Percentiles rank a stretch among this genome's conserved stretches.
Evolutionary conservation across 2,329 filamentous ascomycete genomes (phyloP).

Genomic region (Apiospora aurea): DNA sequence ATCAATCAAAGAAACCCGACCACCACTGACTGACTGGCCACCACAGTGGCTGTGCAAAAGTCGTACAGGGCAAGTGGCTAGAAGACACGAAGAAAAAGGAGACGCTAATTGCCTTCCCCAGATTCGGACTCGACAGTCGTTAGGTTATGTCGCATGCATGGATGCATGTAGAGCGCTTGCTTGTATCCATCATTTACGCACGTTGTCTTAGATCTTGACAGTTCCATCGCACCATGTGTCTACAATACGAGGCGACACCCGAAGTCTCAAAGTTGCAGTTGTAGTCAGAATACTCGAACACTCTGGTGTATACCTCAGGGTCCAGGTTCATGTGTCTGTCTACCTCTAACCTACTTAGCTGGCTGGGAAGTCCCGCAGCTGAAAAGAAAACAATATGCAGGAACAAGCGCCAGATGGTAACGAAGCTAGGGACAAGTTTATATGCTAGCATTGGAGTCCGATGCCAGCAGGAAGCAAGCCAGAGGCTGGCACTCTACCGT

Average conservation of each 20-base stretch:
- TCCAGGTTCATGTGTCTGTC: not conserved
- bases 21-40: not conserved
- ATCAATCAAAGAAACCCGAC: not conserved
- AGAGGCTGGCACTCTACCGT: not conserved
- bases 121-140: not conserved
- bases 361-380: not conserved
- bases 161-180: not conserved
- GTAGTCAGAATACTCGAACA: not conserved
- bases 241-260: not conserved
- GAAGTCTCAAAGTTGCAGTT: not conserved
- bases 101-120: not conserved
- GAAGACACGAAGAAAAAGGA: not conserved
- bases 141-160: not conserved
- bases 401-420: not conserved
- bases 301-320: not conserved
- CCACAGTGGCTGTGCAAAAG: constrained; percentile 15
- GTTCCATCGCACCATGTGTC: not conserved
- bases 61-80: constrained; percentile 2
- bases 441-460: not conserved
- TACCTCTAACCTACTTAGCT: not conserved
- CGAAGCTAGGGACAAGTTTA: not conserved
- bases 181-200: not conserved
- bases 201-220: not conserved
- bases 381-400: constrained; percentile 3
- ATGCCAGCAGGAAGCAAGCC: not conserved